Evolutionary conservation across 225 moss, liverwort and hornwort species (phyloP).

Genomic region (Rhytidiadelphus loreus): DNA sequence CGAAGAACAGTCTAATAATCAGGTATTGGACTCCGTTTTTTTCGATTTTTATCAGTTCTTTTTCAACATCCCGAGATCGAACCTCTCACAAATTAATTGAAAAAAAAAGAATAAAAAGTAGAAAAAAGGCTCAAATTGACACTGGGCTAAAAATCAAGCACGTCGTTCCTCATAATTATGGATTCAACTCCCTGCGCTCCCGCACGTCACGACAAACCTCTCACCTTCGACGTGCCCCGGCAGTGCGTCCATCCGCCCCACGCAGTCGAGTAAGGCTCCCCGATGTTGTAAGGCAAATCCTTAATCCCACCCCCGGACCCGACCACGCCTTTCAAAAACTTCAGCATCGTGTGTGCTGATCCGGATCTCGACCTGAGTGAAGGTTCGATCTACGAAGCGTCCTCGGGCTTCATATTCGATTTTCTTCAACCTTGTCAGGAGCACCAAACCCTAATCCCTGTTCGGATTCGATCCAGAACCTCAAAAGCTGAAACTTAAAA

Average conservation of each 20-base stretch:
- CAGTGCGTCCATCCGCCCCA: constrained; percentile 97
- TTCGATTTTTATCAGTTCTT: neutral
- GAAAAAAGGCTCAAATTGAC: neutral
- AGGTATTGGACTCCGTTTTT: neutral
- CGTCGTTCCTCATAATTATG: neutral
- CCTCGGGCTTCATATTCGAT: neutral
- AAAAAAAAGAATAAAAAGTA: neutral
- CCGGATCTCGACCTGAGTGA: neutral
- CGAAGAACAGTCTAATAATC: neutral
- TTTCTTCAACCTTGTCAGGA: neutral
- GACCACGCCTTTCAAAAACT: constrained; percentile 89
- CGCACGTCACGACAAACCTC: neutral
- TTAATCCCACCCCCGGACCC: constrained; percentile 92
- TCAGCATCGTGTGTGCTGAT: constrained; percentile 44
- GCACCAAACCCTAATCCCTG: constrained; percentile 7
- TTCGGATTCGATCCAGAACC: neutral
- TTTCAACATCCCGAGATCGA: neutral
- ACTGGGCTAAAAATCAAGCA: neutral
- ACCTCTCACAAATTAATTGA: neutral
- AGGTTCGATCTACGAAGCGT: neutral
- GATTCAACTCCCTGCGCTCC: neutral
- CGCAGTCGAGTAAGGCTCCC: constrained; percentile 77
- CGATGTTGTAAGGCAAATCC: constrained; percentile 81
- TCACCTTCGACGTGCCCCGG: constrained; percentile 70
- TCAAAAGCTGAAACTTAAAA: neutral